phyloP scores from a whole-genome alignment of 805 yeast genomes.

The Barnettozyma californica region DNA sequence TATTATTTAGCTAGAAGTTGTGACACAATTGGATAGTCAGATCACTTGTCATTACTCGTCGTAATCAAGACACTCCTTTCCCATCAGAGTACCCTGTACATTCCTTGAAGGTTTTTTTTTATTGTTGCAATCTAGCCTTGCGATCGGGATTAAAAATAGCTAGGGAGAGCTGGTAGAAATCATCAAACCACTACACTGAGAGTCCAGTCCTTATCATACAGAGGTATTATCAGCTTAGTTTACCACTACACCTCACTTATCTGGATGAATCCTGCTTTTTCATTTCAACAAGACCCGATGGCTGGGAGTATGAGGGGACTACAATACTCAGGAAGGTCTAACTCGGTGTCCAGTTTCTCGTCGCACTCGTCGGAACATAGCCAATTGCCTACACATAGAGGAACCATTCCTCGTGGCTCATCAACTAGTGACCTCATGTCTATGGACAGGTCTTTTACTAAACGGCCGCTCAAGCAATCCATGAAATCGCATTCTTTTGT shows the following conservation, averaged over 20 bases:
- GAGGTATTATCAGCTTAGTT: background rate
- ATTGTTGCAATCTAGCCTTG: background rate
- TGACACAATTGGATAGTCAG: background rate
- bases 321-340: conserved; percentile 7
- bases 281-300: background rate
- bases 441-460: conserved; percentile 13
- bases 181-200: too few species aligned
- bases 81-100: background rate
- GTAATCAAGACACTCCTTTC: background rate
- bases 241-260: background rate
- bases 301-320: background rate
- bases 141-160: background rate
- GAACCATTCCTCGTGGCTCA: conserved; percentile 18
- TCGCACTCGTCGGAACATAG: conserved; percentile 14
- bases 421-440: conserved; percentile 21
- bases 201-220: too few species aligned
- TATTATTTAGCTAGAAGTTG: background rate
- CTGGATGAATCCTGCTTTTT: background rate
- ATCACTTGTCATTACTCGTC: background rate
- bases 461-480: conserved; percentile 1
- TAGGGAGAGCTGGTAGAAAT: background rate
- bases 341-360: conserved; percentile 20
- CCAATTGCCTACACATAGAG: conserved; percentile 16
- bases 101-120: background rate
- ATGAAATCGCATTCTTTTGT: conserved; percentile 1